Evolutionary conservation across 768 basidiomycete species (phyloP).

Genomic region (Paxillus ammoniavirescens): DNA sequence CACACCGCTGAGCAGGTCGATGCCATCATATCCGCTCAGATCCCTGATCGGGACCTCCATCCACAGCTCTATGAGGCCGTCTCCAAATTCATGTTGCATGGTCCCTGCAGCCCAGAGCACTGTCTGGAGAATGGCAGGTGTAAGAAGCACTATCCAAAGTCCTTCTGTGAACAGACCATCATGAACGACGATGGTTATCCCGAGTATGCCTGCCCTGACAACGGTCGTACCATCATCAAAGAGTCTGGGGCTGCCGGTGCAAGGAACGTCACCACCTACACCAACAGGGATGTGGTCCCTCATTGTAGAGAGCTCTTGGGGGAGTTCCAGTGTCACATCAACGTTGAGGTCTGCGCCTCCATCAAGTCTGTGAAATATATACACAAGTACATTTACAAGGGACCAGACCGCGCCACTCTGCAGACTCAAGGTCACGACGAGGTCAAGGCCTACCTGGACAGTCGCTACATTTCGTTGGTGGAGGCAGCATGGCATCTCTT

Average conservation of each 20-base stretch:
- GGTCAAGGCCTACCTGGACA: too few species aligned
- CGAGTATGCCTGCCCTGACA: too few species aligned
- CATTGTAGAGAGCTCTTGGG: slow-evolving; percentile 36
- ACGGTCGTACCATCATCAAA: too few species aligned
- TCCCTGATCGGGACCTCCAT: slow-evolving; percentile 33
- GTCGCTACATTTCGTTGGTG: too few species aligned
- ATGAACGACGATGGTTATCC: too few species aligned
- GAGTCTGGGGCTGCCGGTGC: background rate
- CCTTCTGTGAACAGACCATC: background rate
- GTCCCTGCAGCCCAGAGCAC: too few species aligned
- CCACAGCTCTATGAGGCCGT: background rate
- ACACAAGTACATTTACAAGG: background rate
- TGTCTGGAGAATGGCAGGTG: slow-evolving; percentile 31
- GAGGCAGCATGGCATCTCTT: too few species aligned
- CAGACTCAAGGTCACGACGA: too few species aligned
- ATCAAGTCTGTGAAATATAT: slow-evolving; percentile 17
- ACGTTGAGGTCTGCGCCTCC: slow-evolving; percentile 42
- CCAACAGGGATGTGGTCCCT: slow-evolving; percentile 44
- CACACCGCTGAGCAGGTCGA: slow-evolving; percentile 37
- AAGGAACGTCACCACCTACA: slow-evolving; percentile 8
- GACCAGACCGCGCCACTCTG: too few species aligned
- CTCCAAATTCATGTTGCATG: too few species aligned
- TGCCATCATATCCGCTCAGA: slow-evolving; percentile 36
- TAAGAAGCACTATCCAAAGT: slow-evolving; percentile 44
- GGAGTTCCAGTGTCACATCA: slow-evolving; percentile 47